phyloP scores from a whole-genome alignment of 345 rosid species.

The Rhodamnia rubescens region DNA sequence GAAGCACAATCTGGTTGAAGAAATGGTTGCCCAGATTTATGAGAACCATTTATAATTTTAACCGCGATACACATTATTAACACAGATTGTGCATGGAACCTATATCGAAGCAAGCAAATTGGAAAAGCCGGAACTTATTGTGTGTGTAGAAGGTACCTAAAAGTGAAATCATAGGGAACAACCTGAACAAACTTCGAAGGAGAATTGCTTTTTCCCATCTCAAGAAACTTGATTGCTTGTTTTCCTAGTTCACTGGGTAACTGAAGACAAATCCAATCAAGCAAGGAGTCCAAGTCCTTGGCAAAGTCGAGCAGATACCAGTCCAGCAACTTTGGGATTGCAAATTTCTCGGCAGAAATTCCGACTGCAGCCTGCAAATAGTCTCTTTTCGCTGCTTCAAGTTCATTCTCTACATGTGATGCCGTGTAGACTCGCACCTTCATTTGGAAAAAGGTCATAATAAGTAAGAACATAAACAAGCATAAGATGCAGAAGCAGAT shows the following conservation, averaged over 20 bases:
- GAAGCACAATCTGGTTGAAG: not conserved
- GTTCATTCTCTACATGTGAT: constrained; percentile 44
- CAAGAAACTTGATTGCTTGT: constrained; percentile 60
- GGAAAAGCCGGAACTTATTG: constrained; percentile 4
- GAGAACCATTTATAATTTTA: not conserved
- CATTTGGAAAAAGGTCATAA: constrained; percentile 1
- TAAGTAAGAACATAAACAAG: constrained; percentile 9
- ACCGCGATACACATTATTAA: not conserved
- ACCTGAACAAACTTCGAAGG: constrained; percentile 36
- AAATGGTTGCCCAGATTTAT: not conserved
- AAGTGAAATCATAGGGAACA: constrained; percentile 60
- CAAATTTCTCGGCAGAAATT: constrained; percentile 38
- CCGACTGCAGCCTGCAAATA: constrained; percentile 71
- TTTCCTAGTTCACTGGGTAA: constrained; percentile 61
- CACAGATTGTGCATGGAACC: not conserved
- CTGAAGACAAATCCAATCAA: constrained; percentile 86
- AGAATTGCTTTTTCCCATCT: constrained; percentile 36
- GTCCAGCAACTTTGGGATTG: constrained; percentile 61
- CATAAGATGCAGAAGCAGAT: not conserved
- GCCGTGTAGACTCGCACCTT: constrained; percentile 75
- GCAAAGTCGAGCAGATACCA: constrained; percentile 85
- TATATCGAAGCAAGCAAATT: not conserved
- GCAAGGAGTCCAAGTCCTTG: constrained; percentile 65
- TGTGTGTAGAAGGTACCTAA: constrained; percentile 56
- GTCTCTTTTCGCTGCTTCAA: constrained; percentile 66